Evolutionary conservation across 2,329 filamentous ascomycete species (phyloP), one percentile per base, ranked within the genome.

Genomic region (Rutstroemia sp.): DNA sequence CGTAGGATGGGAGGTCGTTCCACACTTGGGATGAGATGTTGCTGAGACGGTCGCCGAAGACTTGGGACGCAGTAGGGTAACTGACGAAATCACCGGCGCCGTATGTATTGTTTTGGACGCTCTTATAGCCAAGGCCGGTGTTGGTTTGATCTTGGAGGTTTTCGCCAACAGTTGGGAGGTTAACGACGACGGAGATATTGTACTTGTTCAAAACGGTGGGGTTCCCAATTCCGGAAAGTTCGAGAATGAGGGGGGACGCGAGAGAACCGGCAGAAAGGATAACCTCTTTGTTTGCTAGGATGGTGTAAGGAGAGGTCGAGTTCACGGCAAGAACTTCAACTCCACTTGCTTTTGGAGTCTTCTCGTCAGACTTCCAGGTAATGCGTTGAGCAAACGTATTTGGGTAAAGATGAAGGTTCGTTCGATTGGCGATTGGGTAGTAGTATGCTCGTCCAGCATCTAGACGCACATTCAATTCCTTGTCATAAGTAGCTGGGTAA

Each of bases 371-470:
- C 6, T 52, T 42, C 9, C 62, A 63, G 8, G 58, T 34, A 12
- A 64, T 53, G 10, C 53, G 54, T 18, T 62, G 57, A 23, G 59
- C 62, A 10, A 27, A 34, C 4, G 62, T 62, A 37, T 60, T 57
- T 6, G 51, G 41, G 49, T 52, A 62, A 12, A 64, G 37, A 25
- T 67, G 67, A 6, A 77, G 66, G 54, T 77, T 77, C 1, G 62
- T 60, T 27, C 73, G 65, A 16, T 65, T 61, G 21, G 69, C 67
- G 4, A 75, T 60, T 0, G 71, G 71, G 57, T 71, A 73, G 55
- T 72, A 72, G 60, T 72, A 78, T 1, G 75, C 73, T 16, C 70
- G 69, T 5, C 72, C 74, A 2, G 75, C 67, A 53, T 77, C 74
- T 57, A 68, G 70, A 3, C 75, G 70, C n/a, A 70, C 48, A 44